These are phyloP conservation scores for Periglandula ipomoeae DNA, from an alignment of 2,329 filamentous ascomycete species.

Conservation along the genomic window DNA sequence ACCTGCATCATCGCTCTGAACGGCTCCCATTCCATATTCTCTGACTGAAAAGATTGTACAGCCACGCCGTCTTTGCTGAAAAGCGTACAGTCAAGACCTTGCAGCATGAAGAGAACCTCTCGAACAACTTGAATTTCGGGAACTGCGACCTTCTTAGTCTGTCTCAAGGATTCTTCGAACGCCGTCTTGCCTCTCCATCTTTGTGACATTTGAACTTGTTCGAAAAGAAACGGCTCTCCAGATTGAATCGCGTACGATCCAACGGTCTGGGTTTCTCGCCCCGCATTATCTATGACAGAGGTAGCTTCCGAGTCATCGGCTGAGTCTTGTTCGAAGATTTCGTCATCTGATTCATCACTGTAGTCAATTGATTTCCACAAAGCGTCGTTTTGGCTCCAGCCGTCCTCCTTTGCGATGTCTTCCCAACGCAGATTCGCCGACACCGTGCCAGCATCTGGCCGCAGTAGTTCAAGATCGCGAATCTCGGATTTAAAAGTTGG, in stretches of 20 bases:
- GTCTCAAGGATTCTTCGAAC: slow-evolving; percentile 24
- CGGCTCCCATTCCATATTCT: slow-evolving; percentile 39
- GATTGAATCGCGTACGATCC: slow-evolving; percentile 26
- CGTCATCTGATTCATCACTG: slow-evolving; percentile 54
- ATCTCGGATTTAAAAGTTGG: slow-evolving; percentile 64
- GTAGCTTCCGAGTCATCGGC: slow-evolving; percentile 28
- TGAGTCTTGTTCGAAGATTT: slow-evolving; percentile 24
- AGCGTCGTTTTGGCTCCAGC: slow-evolving; percentile 55
- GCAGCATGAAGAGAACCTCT: slow-evolving; percentile 78
- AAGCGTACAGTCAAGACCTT: slow-evolving; percentile 65
- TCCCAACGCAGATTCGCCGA: slow-evolving; percentile 60
- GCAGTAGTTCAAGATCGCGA: slow-evolving; percentile 49
- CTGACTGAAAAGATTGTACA: slow-evolving; percentile 34
- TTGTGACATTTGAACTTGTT: slow-evolving; percentile 23
- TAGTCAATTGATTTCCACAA: slow-evolving; percentile 67
- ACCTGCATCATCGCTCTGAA: slow-evolving; percentile 38
- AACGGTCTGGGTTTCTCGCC: slow-evolving; percentile 17
- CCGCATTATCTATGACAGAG: slow-evolving; percentile 21
- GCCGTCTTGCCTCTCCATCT: slow-evolving; percentile 25
- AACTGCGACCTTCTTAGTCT: slow-evolving; percentile 35
- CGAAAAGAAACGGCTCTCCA: slow-evolving; percentile 22
- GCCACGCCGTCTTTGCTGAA: slow-evolving; percentile 42
- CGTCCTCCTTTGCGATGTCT: slow-evolving; percentile 68
- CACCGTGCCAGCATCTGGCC: slow-evolving; percentile 28
- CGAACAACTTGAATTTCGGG: slow-evolving; percentile 66